Evolutionary conservation across 441 rosid species (phyloP).

Genomic region (Gossypium laxum): DNA sequence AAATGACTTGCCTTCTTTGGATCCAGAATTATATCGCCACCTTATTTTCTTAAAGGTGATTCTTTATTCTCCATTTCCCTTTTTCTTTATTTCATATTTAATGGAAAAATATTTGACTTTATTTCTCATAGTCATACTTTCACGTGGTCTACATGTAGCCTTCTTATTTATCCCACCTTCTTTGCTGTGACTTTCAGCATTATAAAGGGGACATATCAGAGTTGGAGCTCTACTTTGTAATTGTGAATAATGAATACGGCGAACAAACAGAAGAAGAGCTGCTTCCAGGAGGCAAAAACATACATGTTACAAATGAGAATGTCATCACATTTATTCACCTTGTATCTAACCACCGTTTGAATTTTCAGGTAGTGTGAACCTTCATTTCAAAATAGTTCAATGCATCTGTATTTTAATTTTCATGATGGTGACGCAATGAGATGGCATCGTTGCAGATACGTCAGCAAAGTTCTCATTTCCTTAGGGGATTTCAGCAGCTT

Average conservation of each 20-base stretch:
- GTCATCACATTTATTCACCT: constrained; percentile 85
- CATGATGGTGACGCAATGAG: constrained; percentile 6
- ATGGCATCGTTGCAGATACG: constrained; percentile 58
- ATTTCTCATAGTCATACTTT: background rate
- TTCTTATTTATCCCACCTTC: background rate
- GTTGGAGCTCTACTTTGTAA: constrained; percentile 83
- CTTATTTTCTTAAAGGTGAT: constrained; percentile 87
- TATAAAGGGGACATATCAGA: constrained; percentile 68
- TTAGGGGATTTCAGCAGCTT: constrained; percentile 94
- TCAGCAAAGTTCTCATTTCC: constrained; percentile 83
- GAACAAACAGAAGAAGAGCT: constrained; percentile 94
- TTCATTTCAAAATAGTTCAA: background rate
- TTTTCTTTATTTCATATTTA: background rate
- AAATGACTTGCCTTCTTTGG: constrained; percentile 92
- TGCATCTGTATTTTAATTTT: too few species aligned
- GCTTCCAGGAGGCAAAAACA: constrained; percentile 72
- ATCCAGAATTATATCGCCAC: constrained; percentile 91
- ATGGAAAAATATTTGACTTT: background rate
- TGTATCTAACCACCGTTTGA: constrained; percentile 90
- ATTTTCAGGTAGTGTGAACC: constrained; percentile 51
- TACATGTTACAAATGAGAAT: constrained; percentile 76
- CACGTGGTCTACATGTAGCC: background rate
- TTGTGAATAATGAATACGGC: constrained; percentile 91
- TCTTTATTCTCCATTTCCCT: constrained; percentile 7
- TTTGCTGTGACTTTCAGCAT: constrained; percentile 42